Base-by-base conservation (phyloP, 805 yeast genomes). In the Candida xiaguanensis region DNA sequence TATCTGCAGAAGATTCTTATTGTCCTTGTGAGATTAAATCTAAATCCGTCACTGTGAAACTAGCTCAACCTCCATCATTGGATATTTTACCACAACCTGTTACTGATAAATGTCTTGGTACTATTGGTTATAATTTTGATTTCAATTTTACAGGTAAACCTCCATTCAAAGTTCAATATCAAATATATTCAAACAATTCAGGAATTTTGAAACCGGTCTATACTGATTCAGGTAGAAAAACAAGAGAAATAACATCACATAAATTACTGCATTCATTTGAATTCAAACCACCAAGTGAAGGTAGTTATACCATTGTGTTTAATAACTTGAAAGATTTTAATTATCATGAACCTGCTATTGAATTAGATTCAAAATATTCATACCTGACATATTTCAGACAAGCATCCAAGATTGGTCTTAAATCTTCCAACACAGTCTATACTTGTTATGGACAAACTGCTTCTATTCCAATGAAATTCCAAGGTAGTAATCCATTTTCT, bases 71-170 rank as follows among this genome's bases (percentile, higher is more conserved):
- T 3, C 69, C 73, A 1, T 40, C 35, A 2, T 63, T 72, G 14
- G 53, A 54, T 2, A 68, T 77, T 12, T 32, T 48, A 2, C 78
- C 88, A 1, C 67, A 67, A 11, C 78, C 91, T 2, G 78, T 91
- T 2, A 68, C 78, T 18, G 98, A 91, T 52, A 77, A 83, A 35
- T 93, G 99, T 65, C 85, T 93, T 22, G 99, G 99, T 0, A 87
- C 89, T 32, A 81, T 88, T 7, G 99, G 97, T 0, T 77, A 70
- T 49, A 67, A 67, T 17, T 78, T 89, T 43, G 70, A 73, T 23
- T 88, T 87, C 45, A 85, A 82, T 36, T 69, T 90, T 42, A 60
- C 72, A 0, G 98, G 99, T 13, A 76, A 80, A 20, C 85, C 95
- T 0, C 97, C 98, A 1, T 93, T 84, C 63, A 72, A 72, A 39